Conservation (phyloP, 768 basidiomycete genomes). For the Tylopilus balloui region DNA sequence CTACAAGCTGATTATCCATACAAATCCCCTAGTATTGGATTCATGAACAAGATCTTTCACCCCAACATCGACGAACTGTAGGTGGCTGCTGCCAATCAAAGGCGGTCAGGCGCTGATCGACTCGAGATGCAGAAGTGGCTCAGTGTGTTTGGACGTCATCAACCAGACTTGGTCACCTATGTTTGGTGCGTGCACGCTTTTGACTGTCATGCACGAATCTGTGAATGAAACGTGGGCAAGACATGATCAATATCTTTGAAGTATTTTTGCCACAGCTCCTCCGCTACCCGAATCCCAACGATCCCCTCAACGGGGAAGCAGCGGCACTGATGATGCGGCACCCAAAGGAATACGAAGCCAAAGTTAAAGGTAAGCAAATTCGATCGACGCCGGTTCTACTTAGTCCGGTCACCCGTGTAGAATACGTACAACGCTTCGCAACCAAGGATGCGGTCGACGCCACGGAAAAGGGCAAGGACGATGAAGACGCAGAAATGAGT, state of each 20-base stretch:
- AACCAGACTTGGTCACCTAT: constrained; percentile 99
- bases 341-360: constrained; percentile 90
- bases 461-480: constrained; percentile 53
- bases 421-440: constrained; percentile 94
- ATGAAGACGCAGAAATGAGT: constrained; percentile 85
- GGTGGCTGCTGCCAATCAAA: constrained; percentile 32
- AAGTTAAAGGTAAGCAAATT: constrained; percentile 72
- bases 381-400: not conserved
- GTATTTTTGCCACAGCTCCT: constrained; percentile 95
- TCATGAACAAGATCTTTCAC: constrained; percentile 99
- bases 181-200: constrained; percentile 69
- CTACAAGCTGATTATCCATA: constrained; percentile 97
- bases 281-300: constrained; percentile 97
- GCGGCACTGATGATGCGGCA: constrained; percentile 97
- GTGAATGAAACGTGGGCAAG: constrained; percentile 38
- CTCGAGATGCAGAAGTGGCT: constrained; percentile 68
- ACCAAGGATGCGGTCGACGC: constrained; percentile 87
- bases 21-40: constrained; percentile 98
- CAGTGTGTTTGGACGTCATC: constrained; percentile 97
- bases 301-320: constrained; percentile 97
- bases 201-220: not conserved
- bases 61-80: constrained; percentile 99
- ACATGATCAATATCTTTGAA: constrained; percentile 99
- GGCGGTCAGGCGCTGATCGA: constrained; percentile 6
- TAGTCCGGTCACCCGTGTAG: constrained; percentile 36